Conservation (phyloP, 192 early-diverging fungal genomes). For the Linnemannia exigua region DNA sequence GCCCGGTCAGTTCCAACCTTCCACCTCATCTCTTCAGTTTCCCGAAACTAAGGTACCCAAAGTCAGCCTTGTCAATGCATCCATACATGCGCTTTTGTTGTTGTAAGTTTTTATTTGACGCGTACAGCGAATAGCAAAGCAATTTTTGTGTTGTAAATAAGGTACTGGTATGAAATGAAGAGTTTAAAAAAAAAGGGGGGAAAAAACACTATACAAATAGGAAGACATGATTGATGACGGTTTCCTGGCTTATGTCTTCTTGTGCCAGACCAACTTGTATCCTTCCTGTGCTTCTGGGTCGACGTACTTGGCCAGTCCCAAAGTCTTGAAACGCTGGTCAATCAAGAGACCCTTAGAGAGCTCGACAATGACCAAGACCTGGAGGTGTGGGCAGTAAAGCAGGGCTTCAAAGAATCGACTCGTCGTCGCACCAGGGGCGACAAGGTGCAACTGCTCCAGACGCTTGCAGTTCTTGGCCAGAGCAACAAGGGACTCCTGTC, state of each 20-base stretch:
- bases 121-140: background rate
- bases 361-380: slow-evolving; percentile 52
- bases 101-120: background rate
- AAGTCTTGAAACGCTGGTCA: slow-evolving; percentile 52
- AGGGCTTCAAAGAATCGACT: slow-evolving; percentile 51
- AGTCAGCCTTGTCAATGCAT: background rate
- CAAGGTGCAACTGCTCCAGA: slow-evolving; percentile 48
- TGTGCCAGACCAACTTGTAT: slow-evolving; percentile 56
- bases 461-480: slow-evolving; percentile 51
- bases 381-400: slow-evolving; percentile 43
- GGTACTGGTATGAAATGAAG: background rate
- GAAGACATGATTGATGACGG: background rate
- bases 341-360: slow-evolving; percentile 47
- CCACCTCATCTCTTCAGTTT: background rate
- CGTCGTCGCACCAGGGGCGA: slow-evolving; percentile 45
- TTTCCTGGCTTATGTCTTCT: slow-evolving; percentile 33
- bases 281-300: slow-evolving; percentile 42
- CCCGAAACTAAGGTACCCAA: no score
- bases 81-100: background rate
- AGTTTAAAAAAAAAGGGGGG: background rate
- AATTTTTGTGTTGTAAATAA: background rate
- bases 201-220: slow-evolving; percentile 1
- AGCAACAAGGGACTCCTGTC: slow-evolving; percentile 44
- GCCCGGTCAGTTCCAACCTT: background rate
- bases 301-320: slow-evolving; percentile 49